Evolutionary conservation across 1,139 yeast species (phyloP), one percentile per base, ranked within the genome.

Genomic region (Lodderomyces metapsilosis): DNA sequence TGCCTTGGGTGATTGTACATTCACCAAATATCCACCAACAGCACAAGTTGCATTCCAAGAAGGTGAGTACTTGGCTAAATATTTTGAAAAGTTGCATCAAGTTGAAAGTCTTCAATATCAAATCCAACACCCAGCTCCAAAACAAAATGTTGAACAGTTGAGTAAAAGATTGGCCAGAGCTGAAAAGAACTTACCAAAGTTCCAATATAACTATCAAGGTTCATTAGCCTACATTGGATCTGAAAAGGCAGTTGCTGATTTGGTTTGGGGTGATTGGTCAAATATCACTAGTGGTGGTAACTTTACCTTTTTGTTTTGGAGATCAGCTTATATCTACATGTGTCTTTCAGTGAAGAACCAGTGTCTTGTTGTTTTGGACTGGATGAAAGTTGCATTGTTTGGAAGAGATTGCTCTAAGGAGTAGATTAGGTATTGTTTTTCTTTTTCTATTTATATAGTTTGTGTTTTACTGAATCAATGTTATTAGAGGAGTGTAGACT

Each of bases 1-100:
- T 68, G 97, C 95, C 37, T 68, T 91, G 48, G 98, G 98, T 60
- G 98, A 91, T 71, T 89, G 97, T 74, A 86, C 96, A 37, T 80
- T 83, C 66, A 86, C 94, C 52, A 89, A 89, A 62, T 82, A 78
- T 52, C 95, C 96, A 39, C 97, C 98, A 52, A 91, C 97, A 44
- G 98, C 96, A 38, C 97, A 91, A 74, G 97, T 89, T 46, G 98
- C 98, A 36, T 84, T 88, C 71, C 97, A 91, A 72, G 92, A 89
- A 68, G 97, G 96, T 58, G 74, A 76, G 49, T 91, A 80, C 67
- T 78, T 91, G 53, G 94, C 92, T 39, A 71, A 73, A 31, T 78
- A 80, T 50, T 84, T 91, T 64, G 77, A 78, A 64, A 80, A 75
- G 56, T 69, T 84, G 53, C 84, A 88, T 57, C 78, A 80, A 52